Evolutionary conservation across 306 rosid genomes (phyloP), one percentile per base, ranked within the genome.

Genomic region (Biancaea sappan): DNA sequence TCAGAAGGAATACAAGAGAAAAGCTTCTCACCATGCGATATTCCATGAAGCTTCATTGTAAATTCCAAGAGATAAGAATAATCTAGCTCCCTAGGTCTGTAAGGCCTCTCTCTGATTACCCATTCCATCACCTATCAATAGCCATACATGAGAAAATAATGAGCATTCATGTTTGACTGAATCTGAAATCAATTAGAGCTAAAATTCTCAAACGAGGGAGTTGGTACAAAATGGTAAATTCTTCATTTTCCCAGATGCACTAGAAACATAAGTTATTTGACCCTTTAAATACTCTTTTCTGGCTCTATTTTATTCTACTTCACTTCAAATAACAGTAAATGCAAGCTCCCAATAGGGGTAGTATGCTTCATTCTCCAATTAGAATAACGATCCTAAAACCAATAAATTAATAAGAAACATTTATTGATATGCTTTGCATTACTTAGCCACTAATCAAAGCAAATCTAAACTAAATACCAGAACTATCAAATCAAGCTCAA

Each of bases 61-160:
- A 91, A 92, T 18, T 92, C 99, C 79, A 92, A 73, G 67, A 94
- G 85, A 63, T 83, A 94, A 69, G 97, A 92, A 81, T 92, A 94
- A 80, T 94, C 97, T 51, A 92, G 77, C 46, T 94, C 96, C 54
- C 64, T 90, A 40, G 88, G 91, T 80, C 79, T 85, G 52, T 90
- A 94, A 0, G 99, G 99, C 63, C 82, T 84, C 77, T 94, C 96
- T 79, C 97, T 86, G 71, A 94, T 84, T 85, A 90, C 90, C 97
- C 99, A 94, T 78, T 92, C 97, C 99, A 90, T 92, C 31, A 88
- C 96, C 97, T 94, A 86, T 72, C 76, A 75, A 82, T 68, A 84
- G 10, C 22, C 76, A 74, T 41, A 52, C 60, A 29, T 22, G 35
- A 50, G n/a, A 69, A 50, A 54, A 40, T 54, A 7, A 2, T 14